Evolutionary conservation across 1,284 basidiomycete species (phyloP), one percentile per base, ranked within the genome.

Genomic region (Pseudozyma sp.): DNA sequence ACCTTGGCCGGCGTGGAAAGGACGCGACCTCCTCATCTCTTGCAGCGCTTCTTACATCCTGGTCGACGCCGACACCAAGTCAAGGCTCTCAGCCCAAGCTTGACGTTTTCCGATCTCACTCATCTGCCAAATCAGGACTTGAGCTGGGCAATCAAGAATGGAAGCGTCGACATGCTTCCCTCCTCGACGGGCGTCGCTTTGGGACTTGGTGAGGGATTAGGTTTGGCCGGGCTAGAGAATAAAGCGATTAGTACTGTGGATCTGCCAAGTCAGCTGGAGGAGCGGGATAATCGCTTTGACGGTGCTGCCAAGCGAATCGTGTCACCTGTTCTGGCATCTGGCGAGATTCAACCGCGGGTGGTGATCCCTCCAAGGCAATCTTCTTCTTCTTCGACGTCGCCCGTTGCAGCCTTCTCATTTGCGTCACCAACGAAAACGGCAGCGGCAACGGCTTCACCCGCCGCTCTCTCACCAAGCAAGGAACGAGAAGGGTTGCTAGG

Each of bases 171-270:
- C 25, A 34, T 67, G 16, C 21, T 59, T 18, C 35, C 59, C 8
- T 49, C 53, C 10, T 52, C 58, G 16, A 39, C 59, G 9, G 45
- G 42, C 25, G 19, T 52, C 1, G 57, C 57, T 1, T 39, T 63
- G 11, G 59, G 38, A 2, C 13, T 38, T 1, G 63, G 57, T 11
- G 19, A 49, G 5, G 66, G 56, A 5, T 21, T 70, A 6, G 65
- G 70, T 1, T 38, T 73, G 35, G 54, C 61, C 21, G 64, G 65
- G 16, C 8, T 73, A 42, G 70, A 73, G 14, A 39, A 11, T 5
- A 70, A 53, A 16, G 68, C 73, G 18, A 42, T 70, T 7, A 73
- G 70, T 59, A 69, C 70, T 12, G 63, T 70, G 6, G 70, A 76
- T 36, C 34, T 76, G 34, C 74, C 74, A 0, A 70, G 65, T 31